Conservation (phyloP, 2,329 filamentous ascomycete genomes). For the Venturia nashicola region DNA sequence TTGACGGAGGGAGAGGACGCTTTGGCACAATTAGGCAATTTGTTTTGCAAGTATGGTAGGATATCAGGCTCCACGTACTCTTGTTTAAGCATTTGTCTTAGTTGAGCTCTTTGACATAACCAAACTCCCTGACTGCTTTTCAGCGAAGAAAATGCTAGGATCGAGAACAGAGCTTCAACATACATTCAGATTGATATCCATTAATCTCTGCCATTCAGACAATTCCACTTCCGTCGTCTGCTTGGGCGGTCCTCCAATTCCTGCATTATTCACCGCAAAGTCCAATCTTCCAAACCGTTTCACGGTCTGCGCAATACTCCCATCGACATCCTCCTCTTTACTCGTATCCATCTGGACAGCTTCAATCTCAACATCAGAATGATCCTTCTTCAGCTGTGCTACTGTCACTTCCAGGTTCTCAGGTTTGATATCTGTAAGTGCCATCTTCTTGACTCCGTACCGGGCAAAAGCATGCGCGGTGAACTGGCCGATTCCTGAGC, state of each 20-base stretch:
- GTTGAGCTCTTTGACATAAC: conserved; percentile 43
- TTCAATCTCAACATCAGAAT: conserved; percentile 30
- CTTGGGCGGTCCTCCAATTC: conserved; percentile 31
- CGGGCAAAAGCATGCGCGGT: conserved; percentile 36
- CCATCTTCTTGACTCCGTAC: conserved; percentile 35
- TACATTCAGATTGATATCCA: conserved; percentile 39
- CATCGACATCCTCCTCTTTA: conserved; percentile 30
- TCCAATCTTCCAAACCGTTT: conserved; percentile 41
- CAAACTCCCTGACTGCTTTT: conserved; percentile 33
- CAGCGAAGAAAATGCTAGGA: background rate
- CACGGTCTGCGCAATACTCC: conserved; percentile 29
- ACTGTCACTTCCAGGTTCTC: conserved; percentile 21
- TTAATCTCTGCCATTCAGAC: conserved; percentile 37
- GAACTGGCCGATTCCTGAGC: conserved; percentile 39
- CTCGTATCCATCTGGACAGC: conserved; percentile 35
- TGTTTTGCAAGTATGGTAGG: background rate
- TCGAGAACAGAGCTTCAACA: background rate
- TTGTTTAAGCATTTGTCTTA: conserved; percentile 40
- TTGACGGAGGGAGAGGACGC: conserved; percentile 8
- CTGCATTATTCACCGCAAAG: conserved; percentile 44
- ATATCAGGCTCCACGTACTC: conserved; percentile 16
- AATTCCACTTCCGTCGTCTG: conserved; percentile 35
- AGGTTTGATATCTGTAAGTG: conserved; percentile 34
- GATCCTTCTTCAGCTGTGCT: conserved; percentile 22
- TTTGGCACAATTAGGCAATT: conserved; percentile 14